Evolutionary conservation across 306 rosid species (phyloP), one percentile per base, ranked within the genome.

Genomic region (Begonia peltatifolia): DNA sequence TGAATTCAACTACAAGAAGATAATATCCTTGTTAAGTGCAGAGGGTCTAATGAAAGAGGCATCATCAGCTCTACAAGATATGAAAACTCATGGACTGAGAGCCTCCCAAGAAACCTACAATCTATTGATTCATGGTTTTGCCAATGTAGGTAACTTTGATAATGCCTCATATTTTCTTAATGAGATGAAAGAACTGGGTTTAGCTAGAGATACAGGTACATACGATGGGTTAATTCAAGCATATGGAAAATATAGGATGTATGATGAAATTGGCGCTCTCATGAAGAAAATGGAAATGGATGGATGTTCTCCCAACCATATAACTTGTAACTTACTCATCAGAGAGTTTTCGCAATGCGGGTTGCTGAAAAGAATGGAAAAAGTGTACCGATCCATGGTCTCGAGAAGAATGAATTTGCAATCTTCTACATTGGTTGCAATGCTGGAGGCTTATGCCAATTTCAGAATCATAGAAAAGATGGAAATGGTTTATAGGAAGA

Each of bases 371-470:
- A 72, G 73, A 63, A 75, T 77, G 78, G 83, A 77, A 70, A 74
- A 73, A 64, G 12, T 75, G 2, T 68, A 71, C 66, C 83, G 73
- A 55, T 62, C 78, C 47, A 73, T 79, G 84, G 23, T 62, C 62
- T 82, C 87, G 1, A 79, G 75, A 58, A 52, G 75, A 71, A 79
- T 74, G 85, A 50, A n/a, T 20, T 60, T 85, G 55, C 80, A 77
- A 47, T 62, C 83, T 52, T 67, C 83, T 47, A 82, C 83, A 18
- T 64, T 77, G 56, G 64, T 79, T 64, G 81, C 79, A 8, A 79
- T 85, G 87, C 73, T 82, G 6, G 83, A 82, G 68, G 79, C 76
- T 72, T 85, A 85, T 61, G 70, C 78, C 14, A 79, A 67, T 72
- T 82, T 76, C 63, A 79, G 77, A 60, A 70, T 85, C 52, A 56